Evolutionary conservation across 2,329 filamentous ascomycete genomes (phyloP), one percentile per base, ranked within the genome.

Genomic region (Cladophialophora yegresii): DNA sequence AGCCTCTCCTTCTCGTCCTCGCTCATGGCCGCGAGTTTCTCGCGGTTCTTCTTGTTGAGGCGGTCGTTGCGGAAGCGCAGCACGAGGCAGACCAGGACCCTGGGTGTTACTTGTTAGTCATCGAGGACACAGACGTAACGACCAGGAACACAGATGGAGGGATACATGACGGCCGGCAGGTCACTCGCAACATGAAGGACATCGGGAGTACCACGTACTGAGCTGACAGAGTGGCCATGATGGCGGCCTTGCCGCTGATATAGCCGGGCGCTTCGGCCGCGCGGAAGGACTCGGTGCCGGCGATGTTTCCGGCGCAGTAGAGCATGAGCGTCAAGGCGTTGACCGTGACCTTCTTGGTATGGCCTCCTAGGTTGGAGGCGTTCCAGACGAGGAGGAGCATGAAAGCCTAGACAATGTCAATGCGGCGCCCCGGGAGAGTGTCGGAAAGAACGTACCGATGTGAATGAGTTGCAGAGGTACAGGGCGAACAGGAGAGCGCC

Each of bases 321-420:
- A 75, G 72, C 54, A 81, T 74, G 7, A 82, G 73, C 9, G 79
- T 72, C 22, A 82, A 66, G 0, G 80, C 80, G 22, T 59, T 59
- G 55, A 58, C 55, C 2, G 47, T 50, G 20, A 50, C 47, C 65
- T 83, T 82, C 73, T 83, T 83, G 1, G 79, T 80, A 62, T 83
- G 80, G 0, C 81, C 80, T 9, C 78, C 79, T 2, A 79, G 74
- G 62, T 83, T 83, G 16, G 73, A 77, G 28, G 80, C 77, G 10
- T 80, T 80, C 78, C 77, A 81, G 9, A 77, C 77, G 28, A 79
- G 77, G n/a, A 81, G 67, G n/a, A 81, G 72, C 30, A 79, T 80
- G 16, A 81, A 72, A 6, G 76, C 73, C 13, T 59, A 30, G 8
- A 13, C n/a, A n/a, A n/a, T n/a, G n/a, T n/a, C n/a, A n/a, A n/a